A percentile compares a stretch with the other conserved stretches of the same genome.
Conservation (phyloP, 108 stramenopile species). For the Phaeodactylum tricornutum region DNA sequence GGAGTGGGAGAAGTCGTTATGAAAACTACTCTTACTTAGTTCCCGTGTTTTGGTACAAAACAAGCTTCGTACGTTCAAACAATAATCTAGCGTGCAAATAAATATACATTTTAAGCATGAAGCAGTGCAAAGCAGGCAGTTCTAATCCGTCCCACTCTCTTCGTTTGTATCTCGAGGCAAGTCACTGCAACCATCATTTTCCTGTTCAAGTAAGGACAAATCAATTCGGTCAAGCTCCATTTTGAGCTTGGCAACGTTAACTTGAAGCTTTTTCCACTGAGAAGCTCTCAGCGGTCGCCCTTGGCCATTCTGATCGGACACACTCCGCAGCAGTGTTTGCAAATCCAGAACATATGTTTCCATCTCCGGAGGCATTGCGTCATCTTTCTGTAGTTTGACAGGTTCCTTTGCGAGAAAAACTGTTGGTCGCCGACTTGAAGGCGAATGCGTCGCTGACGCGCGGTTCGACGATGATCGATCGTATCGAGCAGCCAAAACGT, state of each 20-base stretch:
- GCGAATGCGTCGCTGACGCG: no score
- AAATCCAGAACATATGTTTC: not conserved
- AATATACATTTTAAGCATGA: no score
- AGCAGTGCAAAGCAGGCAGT: no score
- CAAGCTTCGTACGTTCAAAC: no score
- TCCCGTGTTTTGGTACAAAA: no score
- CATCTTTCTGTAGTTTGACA: not conserved
- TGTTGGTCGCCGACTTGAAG: no score
- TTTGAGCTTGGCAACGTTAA: slow-evolving; percentile 1
- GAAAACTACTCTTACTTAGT: not conserved
- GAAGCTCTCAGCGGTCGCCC: not conserved
- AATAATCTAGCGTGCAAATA: no score
- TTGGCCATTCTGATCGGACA: not conserved
- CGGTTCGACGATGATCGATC: not conserved
- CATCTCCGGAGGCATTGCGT: not conserved
- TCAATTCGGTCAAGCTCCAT: not conserved
- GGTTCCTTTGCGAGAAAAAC: not conserved
- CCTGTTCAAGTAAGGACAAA: no score
- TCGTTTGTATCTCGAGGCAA: no score
- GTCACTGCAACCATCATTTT: no score
- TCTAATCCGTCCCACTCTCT: no score
- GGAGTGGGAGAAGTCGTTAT: slow-evolving; percentile 12
- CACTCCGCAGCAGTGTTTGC: not conserved
- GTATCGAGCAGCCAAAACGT: not conserved
- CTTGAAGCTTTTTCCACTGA: not conserved